Evolutionary conservation across 2,329 filamentous ascomycete genomes (phyloP).

Genomic region (Phoma herbarum): DNA sequence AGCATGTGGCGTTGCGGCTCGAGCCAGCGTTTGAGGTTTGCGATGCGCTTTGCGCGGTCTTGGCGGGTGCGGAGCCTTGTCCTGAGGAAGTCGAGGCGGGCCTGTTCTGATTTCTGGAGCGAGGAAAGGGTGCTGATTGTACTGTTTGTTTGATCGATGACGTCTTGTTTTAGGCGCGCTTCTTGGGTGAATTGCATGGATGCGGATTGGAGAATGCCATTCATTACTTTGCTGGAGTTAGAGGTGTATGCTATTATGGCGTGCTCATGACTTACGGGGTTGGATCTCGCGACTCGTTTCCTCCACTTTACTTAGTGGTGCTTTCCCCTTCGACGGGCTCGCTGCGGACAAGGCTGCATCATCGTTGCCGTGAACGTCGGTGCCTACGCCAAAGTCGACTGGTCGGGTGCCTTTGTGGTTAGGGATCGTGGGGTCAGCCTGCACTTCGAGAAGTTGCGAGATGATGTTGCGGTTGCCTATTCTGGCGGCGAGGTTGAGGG

Average conservation of each 20-base stretch:
- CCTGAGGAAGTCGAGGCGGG: slow-evolving; percentile 75
- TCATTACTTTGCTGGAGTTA: slow-evolving; percentile 66
- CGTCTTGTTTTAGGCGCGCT: slow-evolving; percentile 82
- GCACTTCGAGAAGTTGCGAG: slow-evolving; percentile 93
- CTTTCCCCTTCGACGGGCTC: slow-evolving; percentile 51
- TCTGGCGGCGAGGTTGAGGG: slow-evolving; percentile 89
- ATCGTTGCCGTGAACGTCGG: slow-evolving; percentile 61
- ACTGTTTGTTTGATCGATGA: slow-evolving; percentile 82
- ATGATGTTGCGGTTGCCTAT: slow-evolving; percentile 96
- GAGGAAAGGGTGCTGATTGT: slow-evolving; percentile 82
- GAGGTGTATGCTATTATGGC: too few species aligned
- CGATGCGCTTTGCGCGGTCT: slow-evolving; percentile 74
- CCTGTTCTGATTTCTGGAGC: slow-evolving; percentile 79
- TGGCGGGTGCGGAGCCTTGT: slow-evolving; percentile 69
- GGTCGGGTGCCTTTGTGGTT: slow-evolving; percentile 90
- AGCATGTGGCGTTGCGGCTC: slow-evolving; percentile 71
- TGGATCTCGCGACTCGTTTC: slow-evolving; percentile 84
- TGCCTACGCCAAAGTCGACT: slow-evolving; percentile 92
- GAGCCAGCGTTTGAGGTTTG: slow-evolving; percentile 78
- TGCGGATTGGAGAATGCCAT: slow-evolving; percentile 80
- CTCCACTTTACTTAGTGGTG: slow-evolving; percentile 61
- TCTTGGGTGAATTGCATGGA: slow-evolving; percentile 81
- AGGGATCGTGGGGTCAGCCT: slow-evolving; percentile 88
- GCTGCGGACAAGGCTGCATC: slow-evolving; percentile 48
- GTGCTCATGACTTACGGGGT: slow-evolving; percentile 67